phyloP scores from a whole-genome alignment of 345 rosid species.

The Arabidopsis arenosa region DNA sequence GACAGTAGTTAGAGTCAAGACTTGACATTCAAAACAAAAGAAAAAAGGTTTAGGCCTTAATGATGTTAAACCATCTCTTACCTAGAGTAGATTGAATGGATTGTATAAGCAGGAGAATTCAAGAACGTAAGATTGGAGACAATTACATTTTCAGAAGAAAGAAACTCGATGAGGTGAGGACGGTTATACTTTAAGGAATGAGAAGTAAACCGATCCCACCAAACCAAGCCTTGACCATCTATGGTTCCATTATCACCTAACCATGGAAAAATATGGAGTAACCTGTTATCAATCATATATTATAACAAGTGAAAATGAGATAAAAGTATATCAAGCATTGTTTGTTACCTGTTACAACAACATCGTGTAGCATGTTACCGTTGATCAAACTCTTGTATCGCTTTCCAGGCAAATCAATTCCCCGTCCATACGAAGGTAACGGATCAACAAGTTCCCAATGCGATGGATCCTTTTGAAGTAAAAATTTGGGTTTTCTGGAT shows the following conservation, averaged over 20 bases:
- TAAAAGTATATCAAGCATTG: not conserved
- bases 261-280: not conserved
- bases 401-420: slow-evolving; percentile 53
- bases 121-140: slow-evolving; percentile 62
- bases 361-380: slow-evolving; percentile 52
- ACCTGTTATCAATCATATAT: not conserved
- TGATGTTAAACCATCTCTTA: slow-evolving; percentile 23
- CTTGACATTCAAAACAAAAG: not conserved
- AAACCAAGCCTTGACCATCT: slow-evolving; percentile 70
- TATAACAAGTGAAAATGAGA: slow-evolving; percentile 2
- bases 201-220: slow-evolving; percentile 70
- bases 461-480: slow-evolving; percentile 49
- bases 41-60: not conserved
- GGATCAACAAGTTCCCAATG: slow-evolving; percentile 59
- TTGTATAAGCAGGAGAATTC: slow-evolving; percentile 67
- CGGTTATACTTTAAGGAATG: slow-evolving; percentile 50
- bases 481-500: not conserved
- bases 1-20: not conserved
- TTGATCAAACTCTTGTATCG: slow-evolving; percentile 58
- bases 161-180: slow-evolving; percentile 64
- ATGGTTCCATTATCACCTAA: slow-evolving; percentile 74
- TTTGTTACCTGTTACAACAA: slow-evolving; percentile 58
- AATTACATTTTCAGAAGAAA: slow-evolving; percentile 48
- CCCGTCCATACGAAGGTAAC: slow-evolving; percentile 63
- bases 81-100: slow-evolving; percentile 78